Evolutionary conservation across 805 yeast genomes (phyloP), one percentile per base, ranked within the genome.

Genomic region (Saturnispora serradocipensis): DNA sequence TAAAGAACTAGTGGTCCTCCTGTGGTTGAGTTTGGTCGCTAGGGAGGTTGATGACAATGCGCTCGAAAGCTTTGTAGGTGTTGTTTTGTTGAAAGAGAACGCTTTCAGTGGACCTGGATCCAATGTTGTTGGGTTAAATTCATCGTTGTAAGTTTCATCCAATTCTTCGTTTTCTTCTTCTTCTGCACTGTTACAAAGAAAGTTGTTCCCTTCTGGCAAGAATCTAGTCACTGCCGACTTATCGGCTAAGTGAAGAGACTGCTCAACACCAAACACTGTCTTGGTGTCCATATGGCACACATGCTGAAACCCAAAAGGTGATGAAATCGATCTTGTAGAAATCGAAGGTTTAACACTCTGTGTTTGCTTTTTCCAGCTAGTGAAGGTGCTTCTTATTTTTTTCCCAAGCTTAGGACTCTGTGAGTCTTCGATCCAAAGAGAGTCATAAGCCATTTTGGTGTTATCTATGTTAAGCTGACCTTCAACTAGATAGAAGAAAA

Each of bases 321-420:
- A 24, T 5, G 68, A 49, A 16, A 49, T 49, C 24, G 49, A 9
- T 38, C 32, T 24, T 34, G 16, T 9, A 44, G 40, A 40, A 32
- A 22, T 25, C n/a, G 22, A 5, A 1, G 20, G 22, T 28, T 10
- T 35, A 8, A 25, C 5, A 8, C 22, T 38, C 13, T 45, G 32
- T 2, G 25, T 25, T 30, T 16, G 27, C 39, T 27, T 45, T 30
- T 32, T 45, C 47, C 47, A 45, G 25, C 15, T 20, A 10, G 38
- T 18, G 22, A 45, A 30, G 22, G 47, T 45, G 18, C 18, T 34
- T 22, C 32, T 45, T 15, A 45, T 10, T n/a, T 22, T 45, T 18
- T 45, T 24, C 8, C 39, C 18, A 13, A 45, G 16, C n/a, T 18
- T 45, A 13, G 47, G 47, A 13, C 39, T 32, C 11, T 45, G 36